Evolutionary conservation across 2,329 filamentous ascomycete genomes (phyloP).

Genomic region (Cytospora piceae): DNA sequence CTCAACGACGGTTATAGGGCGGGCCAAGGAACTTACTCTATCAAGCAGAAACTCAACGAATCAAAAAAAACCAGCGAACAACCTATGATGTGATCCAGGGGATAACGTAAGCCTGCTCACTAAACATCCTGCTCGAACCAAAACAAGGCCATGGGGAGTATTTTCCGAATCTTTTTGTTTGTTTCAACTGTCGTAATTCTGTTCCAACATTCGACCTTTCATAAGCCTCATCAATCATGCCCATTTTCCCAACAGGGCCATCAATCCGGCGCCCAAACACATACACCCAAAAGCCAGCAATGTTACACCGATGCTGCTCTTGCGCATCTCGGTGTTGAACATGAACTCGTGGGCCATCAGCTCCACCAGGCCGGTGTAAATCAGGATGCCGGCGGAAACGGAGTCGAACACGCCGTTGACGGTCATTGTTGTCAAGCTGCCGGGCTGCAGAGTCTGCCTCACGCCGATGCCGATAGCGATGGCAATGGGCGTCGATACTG

Average conservation of each 20-base stretch:
- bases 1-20: background rate
- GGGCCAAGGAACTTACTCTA: slow-evolving; percentile 20
- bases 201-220: background rate
- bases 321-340: slow-evolving; percentile 45
- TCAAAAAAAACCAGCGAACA: slow-evolving; percentile 5
- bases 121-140: background rate
- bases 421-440: slow-evolving; percentile 46
- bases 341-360: slow-evolving; percentile 53
- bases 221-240: slow-evolving; percentile 38
- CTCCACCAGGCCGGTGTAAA: slow-evolving; percentile 55
- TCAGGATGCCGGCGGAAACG: slow-evolving; percentile 52
- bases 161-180: background rate
- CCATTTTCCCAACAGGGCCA: slow-evolving; percentile 57
- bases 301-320: slow-evolving; percentile 44
- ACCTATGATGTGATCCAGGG: slow-evolving; percentile 1
- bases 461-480: slow-evolving; percentile 54
- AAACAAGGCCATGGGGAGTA: background rate
- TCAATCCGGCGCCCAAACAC: slow-evolving; percentile 47
- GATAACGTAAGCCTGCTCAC: slow-evolving; percentile 13
- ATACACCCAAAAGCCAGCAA: slow-evolving; percentile 44
- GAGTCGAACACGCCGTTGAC: slow-evolving; percentile 51
- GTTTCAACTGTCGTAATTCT: background rate
- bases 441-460: slow-evolving; percentile 38
- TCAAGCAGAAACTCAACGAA: slow-evolving; percentile 3
- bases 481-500: slow-evolving; percentile 55